These are phyloP conservation scores for Fusarium buharicum DNA, from an alignment of 2,329 filamentous ascomycete species.

Conservation along the genomic window DNA sequence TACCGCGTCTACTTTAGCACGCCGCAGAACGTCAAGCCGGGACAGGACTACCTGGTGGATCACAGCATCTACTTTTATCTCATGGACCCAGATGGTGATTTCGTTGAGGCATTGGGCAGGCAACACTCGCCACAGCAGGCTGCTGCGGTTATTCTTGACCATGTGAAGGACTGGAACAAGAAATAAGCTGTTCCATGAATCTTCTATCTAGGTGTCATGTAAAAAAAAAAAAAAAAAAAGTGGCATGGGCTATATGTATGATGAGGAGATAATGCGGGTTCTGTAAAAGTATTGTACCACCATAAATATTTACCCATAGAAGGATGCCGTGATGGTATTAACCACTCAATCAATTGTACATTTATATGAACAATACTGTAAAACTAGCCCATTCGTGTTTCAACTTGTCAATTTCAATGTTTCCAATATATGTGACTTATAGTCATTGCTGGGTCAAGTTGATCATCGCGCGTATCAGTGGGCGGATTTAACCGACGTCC, in stretches of 20 bases:
- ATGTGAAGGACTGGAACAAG: constrained; percentile 74
- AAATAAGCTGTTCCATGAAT: constrained; percentile 14
- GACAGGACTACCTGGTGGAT: constrained; percentile 96
- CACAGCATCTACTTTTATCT: constrained; percentile 99
- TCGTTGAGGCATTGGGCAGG: constrained; percentile 94
- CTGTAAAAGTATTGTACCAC: constrained; percentile 46
- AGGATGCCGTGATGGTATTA: constrained; percentile 34
- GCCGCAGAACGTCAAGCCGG: constrained; percentile 85
- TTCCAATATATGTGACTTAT: background rate
- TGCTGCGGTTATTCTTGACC: constrained; percentile 83
- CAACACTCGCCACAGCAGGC: constrained; percentile 92
- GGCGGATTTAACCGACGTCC: constrained; percentile 40
- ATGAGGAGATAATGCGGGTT: constrained; percentile 32
- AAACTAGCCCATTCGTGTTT: background rate
- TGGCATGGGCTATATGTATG: constrained; percentile 25
- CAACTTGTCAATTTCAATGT: background rate
- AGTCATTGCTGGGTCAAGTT: constrained; percentile 13
- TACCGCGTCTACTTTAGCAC: constrained; percentile 99
- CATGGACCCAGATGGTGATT: constrained; percentile 98
- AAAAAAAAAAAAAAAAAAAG: constrained; percentile 12
- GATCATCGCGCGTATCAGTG: constrained; percentile 34
- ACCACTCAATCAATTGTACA: constrained; percentile 48
- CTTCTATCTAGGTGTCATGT: constrained; percentile 1
- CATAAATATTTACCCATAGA: constrained; percentile 40
- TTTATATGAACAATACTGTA: background rate